Percentiles rank a stretch among this genome's conserved stretches.
Evolutionary conservation across 2,329 filamentous ascomycete species (phyloP).

Genomic region (Cryphonectria japonica): DNA sequence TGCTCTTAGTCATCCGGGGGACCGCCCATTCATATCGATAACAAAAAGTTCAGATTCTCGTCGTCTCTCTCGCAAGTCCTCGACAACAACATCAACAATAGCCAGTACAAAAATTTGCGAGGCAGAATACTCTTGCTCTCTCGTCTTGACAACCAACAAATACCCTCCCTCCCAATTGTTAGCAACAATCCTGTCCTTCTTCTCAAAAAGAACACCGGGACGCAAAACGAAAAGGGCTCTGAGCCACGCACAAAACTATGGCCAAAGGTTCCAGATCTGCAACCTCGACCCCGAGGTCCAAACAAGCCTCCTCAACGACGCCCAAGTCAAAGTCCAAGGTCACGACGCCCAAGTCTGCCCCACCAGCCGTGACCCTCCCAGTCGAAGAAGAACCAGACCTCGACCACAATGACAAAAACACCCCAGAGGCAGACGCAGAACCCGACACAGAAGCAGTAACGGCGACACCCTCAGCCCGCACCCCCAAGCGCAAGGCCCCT

Average conservation of each 20-base stretch:
- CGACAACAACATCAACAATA: slow-evolving; percentile 1
- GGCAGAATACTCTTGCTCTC: neutral
- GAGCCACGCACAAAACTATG: slow-evolving; percentile 15
- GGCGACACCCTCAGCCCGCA: slow-evolving; percentile 20
- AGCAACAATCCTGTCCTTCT: too few relatives aligned
- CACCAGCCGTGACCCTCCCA: neutral
- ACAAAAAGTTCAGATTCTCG: slow-evolving; percentile 11
- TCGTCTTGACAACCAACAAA: neutral
- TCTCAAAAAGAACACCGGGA: too few relatives aligned
- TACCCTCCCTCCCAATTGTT: too few relatives aligned
- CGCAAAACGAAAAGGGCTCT: neutral
- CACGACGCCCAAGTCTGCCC: slow-evolving; percentile 10
- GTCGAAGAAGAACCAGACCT: neutral
- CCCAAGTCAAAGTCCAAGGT: slow-evolving; percentile 11
- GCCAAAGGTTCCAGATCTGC: slow-evolving; percentile 19
- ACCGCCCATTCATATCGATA: slow-evolving; percentile 4
- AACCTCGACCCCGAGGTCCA: slow-evolving; percentile 18
- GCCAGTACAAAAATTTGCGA: neutral
- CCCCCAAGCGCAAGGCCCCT: slow-evolving; percentile 25
- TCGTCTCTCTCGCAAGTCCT: neutral
- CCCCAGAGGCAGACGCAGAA: slow-evolving; percentile 5
- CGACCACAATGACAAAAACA: neutral
- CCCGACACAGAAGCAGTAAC: neutral
- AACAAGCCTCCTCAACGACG: neutral
- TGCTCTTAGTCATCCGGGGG: neutral